A percentile compares a stretch with the other conserved stretches of the same genome.
Conservation (phyloP, 371 early-diverging fungal genomes). For the Mortierella sp. region DNA sequence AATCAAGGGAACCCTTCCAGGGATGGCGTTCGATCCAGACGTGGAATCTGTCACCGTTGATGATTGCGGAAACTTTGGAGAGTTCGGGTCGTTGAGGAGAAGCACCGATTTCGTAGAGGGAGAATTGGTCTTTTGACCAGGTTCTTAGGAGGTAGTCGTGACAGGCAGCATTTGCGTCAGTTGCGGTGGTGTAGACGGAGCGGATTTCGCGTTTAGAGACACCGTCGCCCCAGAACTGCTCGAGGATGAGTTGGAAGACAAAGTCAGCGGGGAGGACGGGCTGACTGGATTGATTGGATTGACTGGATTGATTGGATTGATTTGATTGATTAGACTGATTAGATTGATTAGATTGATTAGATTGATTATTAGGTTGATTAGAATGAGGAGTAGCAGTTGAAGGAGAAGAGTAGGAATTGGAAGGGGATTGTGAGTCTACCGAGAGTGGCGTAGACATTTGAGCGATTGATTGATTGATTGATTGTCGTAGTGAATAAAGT, state of each 20-base stretch:
- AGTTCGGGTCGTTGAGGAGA: slow-evolving; percentile 49
- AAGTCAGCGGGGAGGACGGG: slow-evolving; percentile 36
- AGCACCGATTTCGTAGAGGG: slow-evolving; percentile 35
- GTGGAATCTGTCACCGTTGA: slow-evolving; percentile 50
- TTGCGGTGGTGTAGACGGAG: slow-evolving; percentile 40
- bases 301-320: too few relatives aligned
- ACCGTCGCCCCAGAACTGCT: slow-evolving; percentile 57
- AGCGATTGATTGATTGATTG: too few relatives aligned
- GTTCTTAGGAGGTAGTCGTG: slow-evolving; percentile 50
- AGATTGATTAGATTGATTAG: neutral
- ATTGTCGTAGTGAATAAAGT: too few relatives aligned
- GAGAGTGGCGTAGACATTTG: neutral
- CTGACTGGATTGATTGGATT: neutral
- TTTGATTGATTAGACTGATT: neutral
- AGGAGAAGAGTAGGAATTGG: neutral
- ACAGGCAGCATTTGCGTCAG: slow-evolving; percentile 49
- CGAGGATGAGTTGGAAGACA: slow-evolving; percentile 55
- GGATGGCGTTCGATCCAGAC: slow-evolving; percentile 54
- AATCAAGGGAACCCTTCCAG: slow-evolving; percentile 51
- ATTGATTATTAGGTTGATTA: neutral
- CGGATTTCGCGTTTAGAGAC: slow-evolving; percentile 57
- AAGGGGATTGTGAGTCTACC: neutral
- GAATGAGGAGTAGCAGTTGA: neutral
- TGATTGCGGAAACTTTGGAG: slow-evolving; percentile 44
- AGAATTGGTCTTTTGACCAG: slow-evolving; percentile 48